Percentiles rank a stretch among this genome's conserved stretches.
These are phyloP conservation scores for Collybia sordida DNA, from an alignment of 768 basidiomycete genomes.

Conservation along the genomic window DNA sequence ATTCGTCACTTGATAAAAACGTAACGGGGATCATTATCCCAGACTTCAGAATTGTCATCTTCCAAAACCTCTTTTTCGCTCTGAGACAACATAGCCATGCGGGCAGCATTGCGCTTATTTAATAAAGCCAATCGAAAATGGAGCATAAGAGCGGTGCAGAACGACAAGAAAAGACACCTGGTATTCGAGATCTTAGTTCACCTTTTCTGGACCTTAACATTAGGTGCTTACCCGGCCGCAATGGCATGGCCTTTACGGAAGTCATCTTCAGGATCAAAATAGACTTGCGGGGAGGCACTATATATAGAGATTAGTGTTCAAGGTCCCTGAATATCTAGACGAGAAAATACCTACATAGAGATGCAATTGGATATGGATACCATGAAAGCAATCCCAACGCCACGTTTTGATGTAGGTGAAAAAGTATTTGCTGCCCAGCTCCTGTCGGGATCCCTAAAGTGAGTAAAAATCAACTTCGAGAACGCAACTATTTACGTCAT, in stretches of 20 bases:
- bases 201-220: not conserved
- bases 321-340: not conserved
- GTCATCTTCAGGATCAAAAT: slow-evolving; percentile 49
- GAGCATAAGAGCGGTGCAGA: slow-evolving; percentile 39
- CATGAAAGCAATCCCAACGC: slow-evolving; percentile 60
- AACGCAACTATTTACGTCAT: slow-evolving; percentile 42
- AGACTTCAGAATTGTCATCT: no score
- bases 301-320: not conserved
- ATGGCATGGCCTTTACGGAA: slow-evolving; percentile 58
- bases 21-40: no score
- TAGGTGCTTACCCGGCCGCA: slow-evolving; percentile 41
- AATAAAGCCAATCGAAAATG: slow-evolving; percentile 39
- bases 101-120: slow-evolving; percentile 38
- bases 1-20: no score
- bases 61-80: no score
- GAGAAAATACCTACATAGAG: slow-evolving; percentile 41
- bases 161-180: slow-evolving; percentile 46
- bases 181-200: not conserved
- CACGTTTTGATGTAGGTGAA: slow-evolving; percentile 59
- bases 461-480: not conserved
- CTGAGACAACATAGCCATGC: no score
- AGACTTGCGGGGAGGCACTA: slow-evolving; percentile 57
- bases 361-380: slow-evolving; percentile 59
- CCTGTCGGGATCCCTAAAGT: slow-evolving; percentile 26
- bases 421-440: slow-evolving; percentile 61